phyloP scores from a whole-genome alignment of 1,284 basidiomycete species.

The Apiotrichum sp. region DNA sequence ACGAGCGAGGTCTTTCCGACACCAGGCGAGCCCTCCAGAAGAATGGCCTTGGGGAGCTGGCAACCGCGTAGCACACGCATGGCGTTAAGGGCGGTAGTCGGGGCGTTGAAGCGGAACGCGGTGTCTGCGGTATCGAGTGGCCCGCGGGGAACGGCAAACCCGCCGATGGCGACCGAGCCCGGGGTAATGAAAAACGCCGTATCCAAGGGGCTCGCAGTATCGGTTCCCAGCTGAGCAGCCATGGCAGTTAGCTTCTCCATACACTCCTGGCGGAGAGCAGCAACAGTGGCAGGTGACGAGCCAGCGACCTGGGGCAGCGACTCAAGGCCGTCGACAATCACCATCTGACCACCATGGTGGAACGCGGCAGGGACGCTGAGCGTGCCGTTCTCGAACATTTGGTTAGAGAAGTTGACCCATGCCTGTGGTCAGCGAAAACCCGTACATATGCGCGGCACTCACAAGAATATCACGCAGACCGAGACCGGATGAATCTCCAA shows the following conservation, averaged over 20 bases:
- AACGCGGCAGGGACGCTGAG: slow-evolving; percentile 58
- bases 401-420: slow-evolving; percentile 86
- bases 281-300: slow-evolving; percentile 32
- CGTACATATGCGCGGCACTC: slow-evolving; percentile 33
- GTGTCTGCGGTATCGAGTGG: slow-evolving; percentile 32
- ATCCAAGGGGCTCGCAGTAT: slow-evolving; percentile 1
- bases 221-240: slow-evolving; percentile 18
- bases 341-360: slow-evolving; percentile 81
- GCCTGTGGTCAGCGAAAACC: slow-evolving; percentile 53
- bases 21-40: slow-evolving; percentile 95
- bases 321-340: slow-evolving; percentile 74
- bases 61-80: slow-evolving; percentile 85
- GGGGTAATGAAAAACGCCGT: slow-evolving; percentile 20
- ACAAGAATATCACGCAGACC: slow-evolving; percentile 87
- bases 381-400: slow-evolving; percentile 47
- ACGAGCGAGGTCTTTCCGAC: slow-evolving; percentile 99
- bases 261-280: slow-evolving; percentile 36
- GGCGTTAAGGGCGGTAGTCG: slow-evolving; percentile 82
- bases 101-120: slow-evolving; percentile 76
- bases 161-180: slow-evolving; percentile 59
- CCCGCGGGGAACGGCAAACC: slow-evolving; percentile 68
- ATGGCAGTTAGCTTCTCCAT: slow-evolving; percentile 27
- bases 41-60: slow-evolving; percentile 83
- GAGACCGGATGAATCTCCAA: slow-evolving; percentile 58
- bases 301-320: slow-evolving; percentile 62